These are phyloP conservation scores for Aspergillus avenaceus DNA, from an alignment of 495 filamentous ascomycete genomes.

Conservation along the genomic window DNA sequence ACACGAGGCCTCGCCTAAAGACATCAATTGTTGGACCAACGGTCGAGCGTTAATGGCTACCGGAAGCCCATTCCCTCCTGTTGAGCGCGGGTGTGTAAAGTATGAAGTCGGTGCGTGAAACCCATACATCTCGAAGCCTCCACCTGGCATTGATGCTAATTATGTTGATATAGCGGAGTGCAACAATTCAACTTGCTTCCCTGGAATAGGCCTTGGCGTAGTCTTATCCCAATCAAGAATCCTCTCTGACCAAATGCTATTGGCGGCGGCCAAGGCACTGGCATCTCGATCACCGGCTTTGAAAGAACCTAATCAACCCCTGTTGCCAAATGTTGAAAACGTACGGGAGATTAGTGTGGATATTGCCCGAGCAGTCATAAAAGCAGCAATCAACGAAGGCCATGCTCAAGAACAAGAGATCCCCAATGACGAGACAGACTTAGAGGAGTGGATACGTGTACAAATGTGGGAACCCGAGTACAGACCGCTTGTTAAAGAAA, in stretches of 20 bases:
- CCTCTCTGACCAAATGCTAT: constrained; percentile 75
- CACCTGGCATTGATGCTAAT: too few relatives aligned
- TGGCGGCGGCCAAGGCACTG: constrained; percentile 71
- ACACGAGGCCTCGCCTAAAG: constrained; percentile 77
- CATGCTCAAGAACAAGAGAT: constrained; percentile 50
- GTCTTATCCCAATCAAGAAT: constrained; percentile 61
- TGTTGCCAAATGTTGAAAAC: constrained; percentile 73
- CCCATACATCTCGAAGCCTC: not conserved
- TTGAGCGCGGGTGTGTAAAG: constrained; percentile 59
- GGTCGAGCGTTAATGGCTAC: constrained; percentile 80
- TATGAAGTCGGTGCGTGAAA: constrained; percentile 55
- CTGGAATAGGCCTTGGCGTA: constrained; percentile 77
- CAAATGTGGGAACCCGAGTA: constrained; percentile 91
- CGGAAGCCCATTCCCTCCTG: constrained; percentile 77
- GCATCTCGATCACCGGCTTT: constrained; percentile 67
- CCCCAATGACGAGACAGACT: constrained; percentile 43
- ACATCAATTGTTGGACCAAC: constrained; percentile 73
- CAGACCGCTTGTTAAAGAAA: constrained; percentile 42
- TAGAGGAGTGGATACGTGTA: constrained; percentile 78
- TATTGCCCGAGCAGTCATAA: constrained; percentile 77
- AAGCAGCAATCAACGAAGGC: constrained; percentile 63
- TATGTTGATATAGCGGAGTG: constrained; percentile 59
- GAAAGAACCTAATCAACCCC: constrained; percentile 47
- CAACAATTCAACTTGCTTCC: constrained; percentile 87
- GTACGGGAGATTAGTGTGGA: constrained; percentile 73